These are phyloP conservation scores for Hylodesmum podocarpum DNA, from an alignment of 306 rosid genomes.

Conservation along the genomic window DNA sequence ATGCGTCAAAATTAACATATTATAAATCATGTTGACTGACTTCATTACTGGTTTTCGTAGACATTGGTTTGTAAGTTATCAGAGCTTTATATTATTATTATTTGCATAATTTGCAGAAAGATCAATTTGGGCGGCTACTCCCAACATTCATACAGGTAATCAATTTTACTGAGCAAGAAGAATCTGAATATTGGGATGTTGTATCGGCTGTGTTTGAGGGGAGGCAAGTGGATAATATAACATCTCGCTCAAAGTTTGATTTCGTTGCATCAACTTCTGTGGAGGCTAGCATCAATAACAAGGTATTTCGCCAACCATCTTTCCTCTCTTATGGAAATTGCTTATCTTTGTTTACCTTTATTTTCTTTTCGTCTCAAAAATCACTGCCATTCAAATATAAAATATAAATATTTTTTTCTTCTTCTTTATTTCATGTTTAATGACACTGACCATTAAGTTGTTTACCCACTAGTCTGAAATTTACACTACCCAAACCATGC, in stretches of 20 bases:
- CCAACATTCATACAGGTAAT: slow-evolving; percentile 91
- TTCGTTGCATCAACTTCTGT: slow-evolving; percentile 53
- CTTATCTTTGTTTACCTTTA: neutral
- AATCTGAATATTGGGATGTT: slow-evolving; percentile 77
- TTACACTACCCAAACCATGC: neutral
- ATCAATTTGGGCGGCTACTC: slow-evolving; percentile 87
- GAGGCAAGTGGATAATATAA: slow-evolving; percentile 58
- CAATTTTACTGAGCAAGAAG: slow-evolving; percentile 86
- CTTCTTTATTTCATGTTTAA: neutral
- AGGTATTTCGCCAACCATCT: slow-evolving; percentile 50
- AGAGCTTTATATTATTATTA: slow-evolving; percentile 9
- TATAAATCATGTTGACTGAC: neutral
- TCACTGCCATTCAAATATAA: slow-evolving; percentile 7
- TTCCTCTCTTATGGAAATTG: slow-evolving; percentile 21
- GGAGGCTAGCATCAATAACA: slow-evolving; percentile 76
- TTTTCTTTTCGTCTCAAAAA: slow-evolving; percentile 14
- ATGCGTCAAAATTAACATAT: neutral
- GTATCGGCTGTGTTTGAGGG: slow-evolving; percentile 91
- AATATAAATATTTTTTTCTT: neutral
- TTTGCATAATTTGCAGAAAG: slow-evolving; percentile 62
- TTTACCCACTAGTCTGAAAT: neutral
- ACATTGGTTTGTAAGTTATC: slow-evolving; percentile 9
- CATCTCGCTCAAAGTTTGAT: slow-evolving; percentile 45
- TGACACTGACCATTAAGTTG: neutral
- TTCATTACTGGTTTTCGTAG: slow-evolving; percentile 16